Evolutionary conservation across 192 early-diverging fungal species (phyloP).

Genomic region (Anaeromyces robustus): DNA sequence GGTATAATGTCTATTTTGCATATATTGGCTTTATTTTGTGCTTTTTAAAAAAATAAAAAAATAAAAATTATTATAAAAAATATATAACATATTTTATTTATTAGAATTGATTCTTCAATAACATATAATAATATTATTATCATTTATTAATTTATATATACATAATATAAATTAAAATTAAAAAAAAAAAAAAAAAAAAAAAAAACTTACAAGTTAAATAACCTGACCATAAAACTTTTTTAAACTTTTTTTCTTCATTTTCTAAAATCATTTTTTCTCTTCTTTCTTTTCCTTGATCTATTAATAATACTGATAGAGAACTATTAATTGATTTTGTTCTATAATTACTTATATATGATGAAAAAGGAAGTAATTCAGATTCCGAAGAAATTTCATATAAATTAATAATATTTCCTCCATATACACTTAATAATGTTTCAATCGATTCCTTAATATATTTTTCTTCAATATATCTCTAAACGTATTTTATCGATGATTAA

Average conservation of each 20-base stretch:
- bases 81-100: no score
- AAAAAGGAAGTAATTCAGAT: neutral
- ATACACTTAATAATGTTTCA: neutral
- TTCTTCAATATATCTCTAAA: neutral
- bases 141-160: no score
- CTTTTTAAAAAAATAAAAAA: neutral
- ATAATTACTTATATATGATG: neutral
- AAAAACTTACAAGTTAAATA: neutral
- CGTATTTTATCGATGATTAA: no score
- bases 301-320: neutral
- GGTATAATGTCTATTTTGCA: neutral
- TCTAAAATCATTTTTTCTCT: neutral
- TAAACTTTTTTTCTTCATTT: neutral
- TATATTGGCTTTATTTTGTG: neutral
- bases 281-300: neutral
- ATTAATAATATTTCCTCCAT: neutral
- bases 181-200: no score
- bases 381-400: neutral
- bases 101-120: no score
- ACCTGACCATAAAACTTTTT: neutral
- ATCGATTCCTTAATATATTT: neutral
- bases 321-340: neutral
- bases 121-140: no score
- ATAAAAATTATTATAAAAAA: neutral
- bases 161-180: no score